These are phyloP conservation scores for Populus hybrid DNA, from an alignment of 441 rosid species.

Conservation along the genomic window DNA sequence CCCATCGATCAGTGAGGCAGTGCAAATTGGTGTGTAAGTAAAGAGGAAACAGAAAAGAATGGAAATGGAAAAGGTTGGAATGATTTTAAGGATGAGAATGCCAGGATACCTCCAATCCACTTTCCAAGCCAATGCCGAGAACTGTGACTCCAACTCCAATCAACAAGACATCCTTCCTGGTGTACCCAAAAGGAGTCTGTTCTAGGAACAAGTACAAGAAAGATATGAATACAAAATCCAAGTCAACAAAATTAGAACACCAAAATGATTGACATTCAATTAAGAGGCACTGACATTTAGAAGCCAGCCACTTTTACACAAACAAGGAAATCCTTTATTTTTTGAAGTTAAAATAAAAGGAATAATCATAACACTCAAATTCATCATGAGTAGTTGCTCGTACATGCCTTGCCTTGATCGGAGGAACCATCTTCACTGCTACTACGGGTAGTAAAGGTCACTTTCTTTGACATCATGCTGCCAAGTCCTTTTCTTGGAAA, in stretches of 20 bases:
- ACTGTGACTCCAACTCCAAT: constrained; percentile 80
- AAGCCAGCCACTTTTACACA: neutral
- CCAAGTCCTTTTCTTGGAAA: constrained; percentile 17
- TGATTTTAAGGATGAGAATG: neutral
- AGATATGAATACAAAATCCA: neutral
- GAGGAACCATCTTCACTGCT: constrained; percentile 34
- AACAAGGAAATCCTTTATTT: neutral
- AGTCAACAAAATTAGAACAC: constrained; percentile 4
- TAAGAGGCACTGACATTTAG: neutral
- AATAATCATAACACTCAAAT: neutral
- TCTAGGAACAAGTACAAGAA: constrained; percentile 14
- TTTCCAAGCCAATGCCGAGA: constrained; percentile 69
- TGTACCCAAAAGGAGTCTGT: constrained; percentile 79
- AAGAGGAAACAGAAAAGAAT: neutral
- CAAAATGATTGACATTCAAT: neutral
- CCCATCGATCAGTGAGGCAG: neutral
- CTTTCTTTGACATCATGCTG: constrained; percentile 28
- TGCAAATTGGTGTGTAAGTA: neutral
- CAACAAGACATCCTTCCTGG: constrained; percentile 82
- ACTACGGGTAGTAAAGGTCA: constrained; percentile 23
- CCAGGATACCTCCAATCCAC: constrained; percentile 75
- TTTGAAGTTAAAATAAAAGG: neutral
- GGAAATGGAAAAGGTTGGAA: neutral
- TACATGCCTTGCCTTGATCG: constrained; percentile 44
- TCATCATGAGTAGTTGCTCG: neutral